Evolutionary conservation across 176 grass and related monocot genomes (phyloP).

Genomic region (Saccharum officinarum): DNA sequence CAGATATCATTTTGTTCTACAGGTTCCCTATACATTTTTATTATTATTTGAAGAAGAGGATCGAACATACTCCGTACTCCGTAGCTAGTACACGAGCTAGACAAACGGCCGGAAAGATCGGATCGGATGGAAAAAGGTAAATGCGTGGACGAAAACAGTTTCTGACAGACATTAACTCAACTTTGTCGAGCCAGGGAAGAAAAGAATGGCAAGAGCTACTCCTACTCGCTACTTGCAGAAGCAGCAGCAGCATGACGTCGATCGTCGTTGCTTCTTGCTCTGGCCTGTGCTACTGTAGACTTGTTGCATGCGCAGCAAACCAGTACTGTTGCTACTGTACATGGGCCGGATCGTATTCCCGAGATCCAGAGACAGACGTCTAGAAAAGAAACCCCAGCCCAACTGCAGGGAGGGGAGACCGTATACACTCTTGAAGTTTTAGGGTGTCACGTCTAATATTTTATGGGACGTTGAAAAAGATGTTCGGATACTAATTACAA

Average conservation of each 20-base stretch:
- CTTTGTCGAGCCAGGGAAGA: constrained; percentile 40
- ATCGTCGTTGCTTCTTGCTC: constrained; percentile 4
- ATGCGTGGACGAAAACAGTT: not conserved
- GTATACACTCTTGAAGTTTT: too few relatives aligned
- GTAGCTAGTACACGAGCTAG: not conserved
- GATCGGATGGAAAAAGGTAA: not conserved
- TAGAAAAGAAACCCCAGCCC: not conserved
- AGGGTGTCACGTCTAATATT: too few relatives aligned
- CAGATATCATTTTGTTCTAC: too few relatives aligned
- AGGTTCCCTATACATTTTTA: too few relatives aligned
- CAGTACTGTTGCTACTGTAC: not conserved
- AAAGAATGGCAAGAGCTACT: not conserved
- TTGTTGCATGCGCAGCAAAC: not conserved
- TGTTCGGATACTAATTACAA: too few relatives aligned
- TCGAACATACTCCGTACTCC: too few relatives aligned
- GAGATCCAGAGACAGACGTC: constrained; percentile 26
- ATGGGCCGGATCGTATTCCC: constrained; percentile 47
- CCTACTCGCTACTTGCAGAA: not conserved
- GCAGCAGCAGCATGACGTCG: constrained; percentile 22
- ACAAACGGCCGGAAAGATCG: not conserved
- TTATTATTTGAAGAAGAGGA: too few relatives aligned
- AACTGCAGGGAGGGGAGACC: too few relatives aligned
- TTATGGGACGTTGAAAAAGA: too few relatives aligned
- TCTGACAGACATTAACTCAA: constrained; percentile 44
- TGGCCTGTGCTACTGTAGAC: not conserved